A percentile compares a stretch with the other conserved stretches of the same genome.
Conservation (phyloP, 305 asterid species). For the Solanum hybrid region DNA sequence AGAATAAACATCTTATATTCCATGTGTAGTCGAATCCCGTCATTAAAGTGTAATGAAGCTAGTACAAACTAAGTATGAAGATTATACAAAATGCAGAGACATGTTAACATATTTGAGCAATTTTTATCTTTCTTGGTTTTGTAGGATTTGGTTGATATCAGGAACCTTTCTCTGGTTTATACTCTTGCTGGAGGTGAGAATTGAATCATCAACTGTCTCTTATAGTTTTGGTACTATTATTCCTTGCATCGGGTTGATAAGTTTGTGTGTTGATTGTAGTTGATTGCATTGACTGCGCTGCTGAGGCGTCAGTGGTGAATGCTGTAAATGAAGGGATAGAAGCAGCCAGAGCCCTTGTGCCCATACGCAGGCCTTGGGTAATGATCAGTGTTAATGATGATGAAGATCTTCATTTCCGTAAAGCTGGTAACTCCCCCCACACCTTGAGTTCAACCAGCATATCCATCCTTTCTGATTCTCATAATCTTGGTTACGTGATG, state of each 20-base stretch:
- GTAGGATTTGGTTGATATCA: slow-evolving; percentile 74
- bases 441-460: neutral
- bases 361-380: slow-evolving; percentile 86
- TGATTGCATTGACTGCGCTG: slow-evolving; percentile 98
- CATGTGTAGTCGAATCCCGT: neutral
- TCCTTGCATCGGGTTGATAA: neutral
- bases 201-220: neutral
- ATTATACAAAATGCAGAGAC: neutral
- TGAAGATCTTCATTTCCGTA: slow-evolving; percentile 87
- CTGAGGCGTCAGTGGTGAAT: slow-evolving; percentile 74
- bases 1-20: neutral
- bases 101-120: neutral
- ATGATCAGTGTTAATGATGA: slow-evolving; percentile 92
- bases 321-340: slow-evolving; percentile 83
- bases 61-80: neutral
- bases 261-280: slow-evolving; percentile 29
- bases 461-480: neutral
- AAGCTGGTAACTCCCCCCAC: slow-evolving; percentile 50
- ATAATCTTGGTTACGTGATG: neutral
- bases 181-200: slow-evolving; percentile 83
- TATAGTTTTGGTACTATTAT: neutral
- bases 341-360: slow-evolving; percentile 61
- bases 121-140: neutral
- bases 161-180: slow-evolving; percentile 87
- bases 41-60: neutral